phyloP scores from a whole-genome alignment of 177 flowering plant genomes.

The Vitis hybrid region DNA sequence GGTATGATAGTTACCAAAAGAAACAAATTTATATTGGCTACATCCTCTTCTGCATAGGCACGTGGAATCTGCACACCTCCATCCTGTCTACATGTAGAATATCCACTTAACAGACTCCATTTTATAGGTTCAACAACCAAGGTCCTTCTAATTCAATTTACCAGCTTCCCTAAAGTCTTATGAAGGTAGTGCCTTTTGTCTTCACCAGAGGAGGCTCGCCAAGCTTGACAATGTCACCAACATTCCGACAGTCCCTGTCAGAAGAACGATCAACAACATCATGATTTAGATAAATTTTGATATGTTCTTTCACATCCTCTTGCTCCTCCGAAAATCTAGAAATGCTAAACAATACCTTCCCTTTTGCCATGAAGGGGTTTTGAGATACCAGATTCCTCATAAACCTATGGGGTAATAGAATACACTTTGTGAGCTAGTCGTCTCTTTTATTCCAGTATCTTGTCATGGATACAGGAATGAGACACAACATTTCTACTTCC shows the following conservation, averaged over 20 bases:
- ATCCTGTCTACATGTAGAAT: constrained; percentile 99
- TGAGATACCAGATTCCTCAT: constrained; percentile 39
- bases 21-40: constrained; percentile 83
- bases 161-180: constrained; percentile 94
- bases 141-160: constrained; percentile 91
- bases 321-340: constrained; percentile 24
- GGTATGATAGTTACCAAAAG: constrained; percentile 96
- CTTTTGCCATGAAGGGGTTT: constrained; percentile 43
- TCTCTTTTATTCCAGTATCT: constrained; percentile 80
- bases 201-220: constrained; percentile 93
- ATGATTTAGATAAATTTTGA: constrained; percentile 91
- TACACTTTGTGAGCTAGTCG: constrained; percentile 83
- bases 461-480: constrained; percentile 98
- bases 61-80: constrained; percentile 98
- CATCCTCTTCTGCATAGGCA: constrained; percentile 94
- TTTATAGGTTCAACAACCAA: constrained; percentile 94
- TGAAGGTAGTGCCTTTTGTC: constrained; percentile 88
- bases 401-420: constrained; percentile 90
- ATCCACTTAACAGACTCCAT: constrained; percentile 95
- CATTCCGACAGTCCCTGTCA: constrained; percentile 86
- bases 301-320: constrained; percentile 61
- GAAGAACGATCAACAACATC: constrained; percentile 98
- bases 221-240: constrained; percentile 92
- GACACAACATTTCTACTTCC: constrained; percentile 43
- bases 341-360: constrained; percentile 68